Conservation (phyloP, 2,329 filamentous ascomycete species). For the Fusarium caatingaense region DNA sequence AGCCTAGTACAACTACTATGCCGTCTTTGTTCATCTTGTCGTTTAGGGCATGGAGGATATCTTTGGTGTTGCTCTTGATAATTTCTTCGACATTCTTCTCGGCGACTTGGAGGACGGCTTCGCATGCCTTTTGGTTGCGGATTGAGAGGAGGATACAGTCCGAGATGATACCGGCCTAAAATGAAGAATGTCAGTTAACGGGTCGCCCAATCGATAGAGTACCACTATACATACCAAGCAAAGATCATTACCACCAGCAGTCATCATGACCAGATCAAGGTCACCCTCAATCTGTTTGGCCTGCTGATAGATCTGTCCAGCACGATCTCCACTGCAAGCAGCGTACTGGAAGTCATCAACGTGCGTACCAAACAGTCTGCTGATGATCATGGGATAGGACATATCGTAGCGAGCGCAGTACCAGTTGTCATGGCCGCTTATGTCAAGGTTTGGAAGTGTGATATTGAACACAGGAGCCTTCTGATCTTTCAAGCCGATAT, state of each 20-base stretch:
- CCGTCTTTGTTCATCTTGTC: background rate
- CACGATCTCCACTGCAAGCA: slow-evolving; percentile 11
- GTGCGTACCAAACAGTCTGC: background rate
- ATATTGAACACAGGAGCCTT: fast-evolving
- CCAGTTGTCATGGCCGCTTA: background rate
- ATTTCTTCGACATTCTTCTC: background rate
- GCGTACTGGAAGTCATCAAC: slow-evolving; percentile 7
- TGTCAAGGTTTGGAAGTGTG: fast-evolving
- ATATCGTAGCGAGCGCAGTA: slow-evolving; percentile 6
- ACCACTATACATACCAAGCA: slow-evolving; percentile 12
- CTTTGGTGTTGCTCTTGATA: slow-evolving; percentile 10
- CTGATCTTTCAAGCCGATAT: background rate
- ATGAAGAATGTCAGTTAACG: too few species aligned
- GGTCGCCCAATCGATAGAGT: too few species aligned
- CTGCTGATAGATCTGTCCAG: background rate
- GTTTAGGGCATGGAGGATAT: background rate
- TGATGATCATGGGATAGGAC: slow-evolving; percentile 13
- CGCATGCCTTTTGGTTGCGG: fast-evolving
- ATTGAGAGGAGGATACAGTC: background rate
- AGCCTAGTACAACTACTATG: background rate
- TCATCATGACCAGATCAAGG: slow-evolving; percentile 11
- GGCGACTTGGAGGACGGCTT: fast-evolving
- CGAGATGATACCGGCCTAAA: background rate
- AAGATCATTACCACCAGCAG: background rate
- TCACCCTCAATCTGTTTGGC: background rate